Evolutionary conservation across 495 filamentous ascomycete genomes (phyloP), one percentile per base, ranked within the genome.

Genomic region (Penicillium psychrofluorescens): DNA sequence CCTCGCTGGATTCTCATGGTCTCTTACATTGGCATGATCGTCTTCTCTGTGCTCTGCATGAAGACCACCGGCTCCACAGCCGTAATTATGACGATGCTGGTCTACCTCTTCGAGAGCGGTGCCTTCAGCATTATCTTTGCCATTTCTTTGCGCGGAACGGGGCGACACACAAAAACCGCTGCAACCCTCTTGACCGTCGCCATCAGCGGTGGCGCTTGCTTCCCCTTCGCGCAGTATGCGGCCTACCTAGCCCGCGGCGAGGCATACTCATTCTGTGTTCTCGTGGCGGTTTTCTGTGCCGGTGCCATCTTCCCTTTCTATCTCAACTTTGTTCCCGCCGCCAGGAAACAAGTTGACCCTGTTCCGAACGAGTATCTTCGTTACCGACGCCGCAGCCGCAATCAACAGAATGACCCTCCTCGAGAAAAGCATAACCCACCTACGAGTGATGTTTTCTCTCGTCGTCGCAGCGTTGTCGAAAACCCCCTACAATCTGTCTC

Each of bases 121-220:
- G 66, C 74, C 3, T 87, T 83, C 63, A 74, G 79, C 43, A 76
- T 78, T 34, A 77, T 84, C 46, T 85, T 77, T 51, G 77, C 75
- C 32, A 71, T 79, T 29, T 68, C 72, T 3, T 50, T 85, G 6
- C 80, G 79, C 29, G 83, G 83, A 11, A 69, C 80, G 11, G 82
- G 75, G 7, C 61, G 56, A 10, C 71, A 80, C 54, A 82, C 79
- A 5, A 85, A 85, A 50, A 71, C 74, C 7, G 82, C 72, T 7
- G 58, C 72, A 2, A 64, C 72, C 0, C 43, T 77, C 22, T 53
- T 85, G 35, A 74, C 81, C 2, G 65, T 68, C n/a, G 73, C 76
- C 8, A 72, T 77, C 42, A 65, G 69, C 36, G 80, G 81, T 8
- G 83, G 79, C 6, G 71, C 70, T 1, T 64, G 72, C 38, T 74